Evolutionary conservation across 164 flowering plant species (phyloP).

Genomic region (Magnolia changhungtana): DNA sequence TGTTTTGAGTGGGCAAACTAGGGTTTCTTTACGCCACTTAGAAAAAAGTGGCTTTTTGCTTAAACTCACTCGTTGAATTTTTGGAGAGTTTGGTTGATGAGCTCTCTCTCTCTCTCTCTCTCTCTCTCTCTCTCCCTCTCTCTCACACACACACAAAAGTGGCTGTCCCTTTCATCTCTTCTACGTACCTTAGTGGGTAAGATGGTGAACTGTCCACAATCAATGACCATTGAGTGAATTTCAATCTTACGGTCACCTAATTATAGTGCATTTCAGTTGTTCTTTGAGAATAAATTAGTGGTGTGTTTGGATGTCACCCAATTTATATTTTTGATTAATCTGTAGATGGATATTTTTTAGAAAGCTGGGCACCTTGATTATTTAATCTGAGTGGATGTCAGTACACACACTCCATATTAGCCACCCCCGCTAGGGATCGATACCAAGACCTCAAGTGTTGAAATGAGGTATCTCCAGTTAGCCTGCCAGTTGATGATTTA

Average conservation of each 20-base stretch:
- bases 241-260: neutral
- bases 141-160: too few species aligned
- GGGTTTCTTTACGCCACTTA: neutral
- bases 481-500: too few species aligned
- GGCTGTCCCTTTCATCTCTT: neutral
- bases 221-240: neutral
- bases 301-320: too few species aligned
- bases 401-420: too few species aligned
- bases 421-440: too few species aligned
- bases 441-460: too few species aligned
- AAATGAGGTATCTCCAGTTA: too few species aligned
- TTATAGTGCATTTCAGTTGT: neutral
- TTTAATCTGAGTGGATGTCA: too few species aligned
- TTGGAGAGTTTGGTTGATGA: neutral
- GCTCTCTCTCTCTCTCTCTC: neutral
- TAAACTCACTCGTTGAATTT: neutral
- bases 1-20: neutral
- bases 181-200: neutral
- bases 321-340: too few species aligned
- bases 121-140: neutral
- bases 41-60: neutral
- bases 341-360: too few species aligned
- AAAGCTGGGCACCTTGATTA: too few species aligned
- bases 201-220: neutral
- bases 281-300: neutral